Evolutionary conservation across 2,329 filamentous ascomycete species (phyloP).

Genomic region (Pseudopithomyces maydicus): DNA sequence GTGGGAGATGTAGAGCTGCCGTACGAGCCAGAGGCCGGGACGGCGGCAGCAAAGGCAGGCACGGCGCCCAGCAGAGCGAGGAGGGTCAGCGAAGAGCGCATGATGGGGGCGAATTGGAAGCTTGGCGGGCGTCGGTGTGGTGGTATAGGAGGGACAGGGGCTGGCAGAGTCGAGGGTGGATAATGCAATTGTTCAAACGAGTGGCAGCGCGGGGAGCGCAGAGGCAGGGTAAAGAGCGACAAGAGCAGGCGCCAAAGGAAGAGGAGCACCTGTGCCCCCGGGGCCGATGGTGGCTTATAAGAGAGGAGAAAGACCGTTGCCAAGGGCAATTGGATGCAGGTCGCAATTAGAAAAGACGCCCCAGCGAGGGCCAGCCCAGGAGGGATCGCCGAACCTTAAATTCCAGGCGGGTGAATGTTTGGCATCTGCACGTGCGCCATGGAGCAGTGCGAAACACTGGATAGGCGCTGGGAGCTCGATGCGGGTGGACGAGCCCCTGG

Average conservation of each 20-base stretch:
- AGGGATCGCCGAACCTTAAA: constrained; percentile 6
- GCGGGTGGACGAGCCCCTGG: neutral
- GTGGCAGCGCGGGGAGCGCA: constrained; percentile 6
- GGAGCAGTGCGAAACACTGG: constrained; percentile 7
- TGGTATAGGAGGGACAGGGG: neutral
- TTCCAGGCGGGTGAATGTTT: neutral
- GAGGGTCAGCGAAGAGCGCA: constrained; percentile 15
- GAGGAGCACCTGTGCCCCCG: neutral
- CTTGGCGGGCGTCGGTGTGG: neutral
- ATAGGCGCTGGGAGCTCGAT: neutral
- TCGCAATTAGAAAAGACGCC: constrained; percentile 1
- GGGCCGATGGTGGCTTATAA: neutral
- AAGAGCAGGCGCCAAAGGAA: constrained; percentile 2
- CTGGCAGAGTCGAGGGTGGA: neutral
- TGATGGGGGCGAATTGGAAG: constrained; percentile 7
- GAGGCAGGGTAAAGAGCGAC: constrained; percentile 5
- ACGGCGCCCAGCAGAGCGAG: constrained; percentile 17
- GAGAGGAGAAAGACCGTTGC: constrained; percentile 4
- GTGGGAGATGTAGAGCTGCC: neutral
- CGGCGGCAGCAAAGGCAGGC: constrained; percentile 10
- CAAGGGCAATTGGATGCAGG: constrained; percentile 3
- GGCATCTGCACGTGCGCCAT: neutral
- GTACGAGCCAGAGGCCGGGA: constrained; percentile 4
- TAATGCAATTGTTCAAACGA: neutral
- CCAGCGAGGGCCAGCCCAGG: neutral